Evolutionary conservation across 202 grass and related monocot species (phyloP).

Genomic region (Brachypodium distachyon): DNA sequence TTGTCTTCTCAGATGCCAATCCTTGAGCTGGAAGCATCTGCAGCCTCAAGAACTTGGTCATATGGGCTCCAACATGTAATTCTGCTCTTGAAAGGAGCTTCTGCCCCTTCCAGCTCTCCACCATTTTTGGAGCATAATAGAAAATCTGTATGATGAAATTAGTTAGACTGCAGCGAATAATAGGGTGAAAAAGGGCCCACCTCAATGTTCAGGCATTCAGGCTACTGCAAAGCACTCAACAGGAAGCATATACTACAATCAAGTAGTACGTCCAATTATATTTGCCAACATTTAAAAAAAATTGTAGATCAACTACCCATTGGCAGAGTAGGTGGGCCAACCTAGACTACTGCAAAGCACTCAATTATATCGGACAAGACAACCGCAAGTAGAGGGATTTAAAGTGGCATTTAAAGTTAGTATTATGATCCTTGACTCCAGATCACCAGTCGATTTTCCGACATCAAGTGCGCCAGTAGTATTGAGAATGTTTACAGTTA

Average conservation of each 20-base stretch:
- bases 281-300: background rate
- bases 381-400: background rate
- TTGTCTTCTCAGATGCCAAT: constrained; percentile 72
- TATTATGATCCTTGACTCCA: background rate
- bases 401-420: background rate
- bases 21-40: constrained; percentile 71
- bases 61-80: constrained; percentile 73
- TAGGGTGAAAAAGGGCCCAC: background rate
- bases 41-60: constrained; percentile 78
- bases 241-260: background rate
- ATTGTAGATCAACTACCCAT: background rate
- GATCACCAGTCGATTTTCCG: background rate
- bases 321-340: background rate
- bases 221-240: background rate
- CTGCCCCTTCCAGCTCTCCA: constrained; percentile 98
- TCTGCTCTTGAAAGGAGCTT: constrained; percentile 82
- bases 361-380: background rate
- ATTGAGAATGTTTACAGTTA: background rate
- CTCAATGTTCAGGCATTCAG: background rate
- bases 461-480: background rate
- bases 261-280: background rate
- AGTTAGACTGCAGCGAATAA: constrained; percentile 16
- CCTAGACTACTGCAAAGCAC: background rate
- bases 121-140: constrained; percentile 88
- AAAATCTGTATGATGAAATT: constrained; percentile 55